Conservation (phyloP, 768 basidiomycete species). For the Trametes gibbosa region DNA sequence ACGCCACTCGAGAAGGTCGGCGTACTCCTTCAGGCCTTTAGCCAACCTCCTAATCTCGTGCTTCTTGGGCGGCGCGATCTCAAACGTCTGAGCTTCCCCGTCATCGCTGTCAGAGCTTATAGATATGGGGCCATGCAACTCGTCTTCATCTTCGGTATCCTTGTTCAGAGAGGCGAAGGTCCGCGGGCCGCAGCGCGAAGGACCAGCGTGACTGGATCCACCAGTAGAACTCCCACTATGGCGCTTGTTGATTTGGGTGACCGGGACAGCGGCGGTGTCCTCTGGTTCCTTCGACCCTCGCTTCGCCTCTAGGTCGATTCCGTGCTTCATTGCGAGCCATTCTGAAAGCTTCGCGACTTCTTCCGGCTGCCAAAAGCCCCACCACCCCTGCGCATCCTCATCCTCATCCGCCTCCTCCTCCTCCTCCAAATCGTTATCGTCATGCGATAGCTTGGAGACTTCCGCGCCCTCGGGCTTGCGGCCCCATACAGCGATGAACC, state of each 20-base stretch:
- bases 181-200: background rate
- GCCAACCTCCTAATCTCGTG: conserved; percentile 46
- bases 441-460: conserved; percentile 22
- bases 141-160: conserved; percentile 10
- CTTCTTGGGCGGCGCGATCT: conserved; percentile 24
- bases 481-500: conserved; percentile 79
- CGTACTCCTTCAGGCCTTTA: conserved; percentile 56
- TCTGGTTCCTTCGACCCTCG: background rate
- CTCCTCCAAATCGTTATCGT: conserved; percentile 27
- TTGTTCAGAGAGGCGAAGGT: conserved; percentile 4
- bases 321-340: conserved; percentile 57
- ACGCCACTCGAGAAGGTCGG: conserved; percentile 59
- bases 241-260: background rate
- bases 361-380: conserved; percentile 65
- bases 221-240: conserved; percentile 4
- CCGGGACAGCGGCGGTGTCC: background rate
- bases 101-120: conserved; percentile 14
- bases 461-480: conserved; percentile 39
- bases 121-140: background rate
- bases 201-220: background rate
- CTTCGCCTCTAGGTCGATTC: conserved; percentile 32
- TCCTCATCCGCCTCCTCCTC: conserved; percentile 37
- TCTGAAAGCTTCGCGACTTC: conserved; percentile 65
- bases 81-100: conserved; percentile 12
- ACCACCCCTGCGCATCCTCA: conserved; percentile 58